These are phyloP conservation scores for Saccharomycopsis fermentans DNA, from an alignment of 805 yeast species.

Conservation along the genomic window DNA sequence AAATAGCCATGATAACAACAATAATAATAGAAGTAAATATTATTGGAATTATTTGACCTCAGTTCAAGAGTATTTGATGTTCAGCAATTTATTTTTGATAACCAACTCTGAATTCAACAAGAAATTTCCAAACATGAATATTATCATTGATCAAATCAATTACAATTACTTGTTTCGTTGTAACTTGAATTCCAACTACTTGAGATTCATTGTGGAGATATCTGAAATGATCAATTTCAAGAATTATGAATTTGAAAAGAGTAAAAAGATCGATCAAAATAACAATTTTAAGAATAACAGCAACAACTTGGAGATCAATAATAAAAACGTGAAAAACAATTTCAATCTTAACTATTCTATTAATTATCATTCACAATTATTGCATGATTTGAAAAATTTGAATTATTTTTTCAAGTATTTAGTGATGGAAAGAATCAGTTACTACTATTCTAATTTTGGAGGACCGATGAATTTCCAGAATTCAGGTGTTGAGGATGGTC, in stretches of 20 bases:
- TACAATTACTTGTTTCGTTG: constrained; percentile 70
- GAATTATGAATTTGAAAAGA: constrained; percentile 27
- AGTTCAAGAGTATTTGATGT: constrained; percentile 21
- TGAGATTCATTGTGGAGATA: constrained; percentile 55
- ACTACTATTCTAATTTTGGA: constrained; percentile 38
- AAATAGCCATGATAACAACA: constrained; percentile 41
- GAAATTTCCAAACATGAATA: constrained; percentile 34
- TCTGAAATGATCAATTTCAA: constrained; percentile 54
- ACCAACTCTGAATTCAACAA: constrained; percentile 40
- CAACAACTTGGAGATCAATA: constrained; percentile 22
- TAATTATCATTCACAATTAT: constrained; percentile 37
- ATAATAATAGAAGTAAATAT: constrained; percentile 33
- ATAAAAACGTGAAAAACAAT: constrained; percentile 26
- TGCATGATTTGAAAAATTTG: constrained; percentile 24
- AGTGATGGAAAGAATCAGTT: constrained; percentile 43
- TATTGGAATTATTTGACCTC: constrained; percentile 35
- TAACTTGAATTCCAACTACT: constrained; percentile 56
- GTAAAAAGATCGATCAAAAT: constrained; percentile 20
- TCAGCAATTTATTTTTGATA: constrained; percentile 32
- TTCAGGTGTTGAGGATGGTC: not conserved
- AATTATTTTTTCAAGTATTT: constrained; percentile 36
- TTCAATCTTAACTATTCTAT: constrained; percentile 20
- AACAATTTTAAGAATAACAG: constrained; percentile 33
- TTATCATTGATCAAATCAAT: constrained; percentile 53
- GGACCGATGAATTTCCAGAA: constrained; percentile 23